These are phyloP conservation scores for Erysimum cheiranthoides DNA, from an alignment of 345 rosid genomes.

Conservation along the genomic window DNA sequence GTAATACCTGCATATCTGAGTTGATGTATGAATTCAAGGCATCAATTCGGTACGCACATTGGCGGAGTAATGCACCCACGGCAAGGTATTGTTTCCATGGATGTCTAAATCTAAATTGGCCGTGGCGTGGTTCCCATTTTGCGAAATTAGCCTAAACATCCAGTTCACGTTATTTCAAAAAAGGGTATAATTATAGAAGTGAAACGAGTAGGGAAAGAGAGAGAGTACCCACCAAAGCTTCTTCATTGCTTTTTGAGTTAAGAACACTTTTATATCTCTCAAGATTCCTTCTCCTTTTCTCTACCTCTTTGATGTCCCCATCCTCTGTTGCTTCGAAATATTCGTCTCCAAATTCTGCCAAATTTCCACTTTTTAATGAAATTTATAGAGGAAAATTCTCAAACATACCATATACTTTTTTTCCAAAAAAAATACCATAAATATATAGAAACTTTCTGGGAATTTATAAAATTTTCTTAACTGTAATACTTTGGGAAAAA, in stretches of 20 bases:
- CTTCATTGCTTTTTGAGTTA: conserved; percentile 66
- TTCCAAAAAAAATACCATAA: too few species aligned
- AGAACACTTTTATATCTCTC: conserved; percentile 62
- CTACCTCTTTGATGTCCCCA: conserved; percentile 38
- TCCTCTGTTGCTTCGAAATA: conserved; percentile 50
- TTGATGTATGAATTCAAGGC: conserved; percentile 63
- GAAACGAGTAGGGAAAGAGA: background rate
- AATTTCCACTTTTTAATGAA: conserved; percentile 12
- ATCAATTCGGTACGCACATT: conserved; percentile 71
- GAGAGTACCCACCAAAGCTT: conserved; percentile 61
- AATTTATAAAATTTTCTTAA: background rate
- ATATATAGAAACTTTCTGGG: background rate
- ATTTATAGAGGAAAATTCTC: background rate
- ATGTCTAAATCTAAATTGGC: conserved; percentile 72
- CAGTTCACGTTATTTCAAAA: conserved; percentile 15
- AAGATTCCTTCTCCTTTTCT: conserved; percentile 49
- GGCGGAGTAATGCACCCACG: conserved; percentile 66
- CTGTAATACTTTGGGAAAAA: background rate
- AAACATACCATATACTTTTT: background rate
- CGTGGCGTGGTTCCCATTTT: conserved; percentile 97
- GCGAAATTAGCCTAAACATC: conserved; percentile 72
- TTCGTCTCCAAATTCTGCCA: conserved; percentile 66
- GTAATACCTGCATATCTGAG: conserved; percentile 57
- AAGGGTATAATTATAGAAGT: background rate
- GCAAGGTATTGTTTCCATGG: conserved; percentile 78